A percentile compares a stretch with the other conserved stretches of the same genome.
These are phyloP conservation scores for Dianthus caryophyllus DNA, from an alignment of 148 eudicot genomes.

Conservation along the genomic window DNA sequence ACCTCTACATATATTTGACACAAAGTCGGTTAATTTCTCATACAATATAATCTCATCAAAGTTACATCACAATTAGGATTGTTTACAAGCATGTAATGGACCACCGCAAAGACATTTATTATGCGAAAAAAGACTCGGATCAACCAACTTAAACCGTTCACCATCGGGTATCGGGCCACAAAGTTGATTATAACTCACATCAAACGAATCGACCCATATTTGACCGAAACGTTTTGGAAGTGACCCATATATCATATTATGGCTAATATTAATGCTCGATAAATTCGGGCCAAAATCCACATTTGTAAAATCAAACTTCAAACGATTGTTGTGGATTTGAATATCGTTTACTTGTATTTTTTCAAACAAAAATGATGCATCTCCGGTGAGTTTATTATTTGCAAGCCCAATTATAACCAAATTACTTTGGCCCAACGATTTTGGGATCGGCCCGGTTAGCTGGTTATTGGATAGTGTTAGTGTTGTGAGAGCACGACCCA, in stretches of 20 bases:
- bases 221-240: neutral
- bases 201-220: neutral
- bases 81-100: slow-evolving; percentile 14
- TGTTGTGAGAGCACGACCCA: too few species aligned
- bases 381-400: too few species aligned
- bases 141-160: neutral
- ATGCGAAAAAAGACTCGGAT: neutral
- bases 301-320: slow-evolving; percentile 17
- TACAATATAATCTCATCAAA: too few species aligned
- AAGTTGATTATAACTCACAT: neutral
- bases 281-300: neutral
- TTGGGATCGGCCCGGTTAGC: too few species aligned
- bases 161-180: slow-evolving; percentile 11
- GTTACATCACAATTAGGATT: neutral
- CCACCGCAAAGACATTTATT: slow-evolving; percentile 19
- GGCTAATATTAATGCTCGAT: neutral
- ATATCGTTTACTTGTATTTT: too few species aligned
- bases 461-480: too few species aligned
- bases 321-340: neutral
- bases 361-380: too few species aligned
- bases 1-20: too few species aligned
- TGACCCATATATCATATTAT: slow-evolving; percentile 18
- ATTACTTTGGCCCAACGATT: too few species aligned
- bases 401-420: too few species aligned
- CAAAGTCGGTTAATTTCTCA: too few species aligned